These are phyloP conservation scores for Orbilia ellipsospora DNA, from an alignment of 2,329 filamentous ascomycete genomes.

Conservation along the genomic window DNA sequence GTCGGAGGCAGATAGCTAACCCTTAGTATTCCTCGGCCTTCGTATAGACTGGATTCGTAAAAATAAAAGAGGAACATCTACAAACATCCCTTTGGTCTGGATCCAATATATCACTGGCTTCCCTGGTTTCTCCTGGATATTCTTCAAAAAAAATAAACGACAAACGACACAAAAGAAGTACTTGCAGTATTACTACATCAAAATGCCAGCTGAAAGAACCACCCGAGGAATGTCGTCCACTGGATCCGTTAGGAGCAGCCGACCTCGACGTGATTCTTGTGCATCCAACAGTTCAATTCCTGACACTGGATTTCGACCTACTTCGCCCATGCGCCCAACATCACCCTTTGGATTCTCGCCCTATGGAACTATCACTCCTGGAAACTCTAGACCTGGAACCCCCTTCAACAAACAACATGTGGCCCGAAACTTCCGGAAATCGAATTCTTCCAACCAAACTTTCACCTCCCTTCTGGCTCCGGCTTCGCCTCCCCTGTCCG, in stretches of 20 bases:
- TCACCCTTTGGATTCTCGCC: slow-evolving; percentile 52
- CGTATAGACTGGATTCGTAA: slow-evolving; percentile 22
- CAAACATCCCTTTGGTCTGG: slow-evolving; percentile 9
- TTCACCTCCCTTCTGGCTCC: slow-evolving; percentile 50
- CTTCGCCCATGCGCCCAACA: slow-evolving; percentile 45
- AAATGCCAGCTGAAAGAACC: slow-evolving; percentile 50
- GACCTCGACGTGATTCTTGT: slow-evolving; percentile 47
- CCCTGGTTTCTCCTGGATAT: slow-evolving; percentile 22
- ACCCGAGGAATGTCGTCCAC: slow-evolving; percentile 41
- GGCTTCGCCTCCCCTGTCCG: slow-evolving; percentile 40
- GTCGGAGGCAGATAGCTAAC: slow-evolving; percentile 39
- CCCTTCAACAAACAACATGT: slow-evolving; percentile 50
- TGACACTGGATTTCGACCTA: slow-evolving; percentile 49
- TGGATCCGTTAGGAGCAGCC: slow-evolving; percentile 42
- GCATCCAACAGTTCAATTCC: slow-evolving; percentile 49
- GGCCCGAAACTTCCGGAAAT: slow-evolving; percentile 43
- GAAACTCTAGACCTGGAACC: slow-evolving; percentile 46
- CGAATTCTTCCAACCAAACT: slow-evolving; percentile 35
- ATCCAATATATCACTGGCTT: slow-evolving; percentile 17
- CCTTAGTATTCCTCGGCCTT: slow-evolving; percentile 39
- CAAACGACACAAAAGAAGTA: no score
- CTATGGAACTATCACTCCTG: slow-evolving; percentile 50
- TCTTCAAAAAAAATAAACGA: slow-evolving; percentile 20
- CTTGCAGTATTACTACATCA: slow-evolving; percentile 18
- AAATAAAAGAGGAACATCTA: slow-evolving; percentile 8